Evolutionary conservation across 495 filamentous ascomycete species (phyloP), one percentile per base, ranked within the genome.

Genomic region (Aspergillus funiculosus): DNA sequence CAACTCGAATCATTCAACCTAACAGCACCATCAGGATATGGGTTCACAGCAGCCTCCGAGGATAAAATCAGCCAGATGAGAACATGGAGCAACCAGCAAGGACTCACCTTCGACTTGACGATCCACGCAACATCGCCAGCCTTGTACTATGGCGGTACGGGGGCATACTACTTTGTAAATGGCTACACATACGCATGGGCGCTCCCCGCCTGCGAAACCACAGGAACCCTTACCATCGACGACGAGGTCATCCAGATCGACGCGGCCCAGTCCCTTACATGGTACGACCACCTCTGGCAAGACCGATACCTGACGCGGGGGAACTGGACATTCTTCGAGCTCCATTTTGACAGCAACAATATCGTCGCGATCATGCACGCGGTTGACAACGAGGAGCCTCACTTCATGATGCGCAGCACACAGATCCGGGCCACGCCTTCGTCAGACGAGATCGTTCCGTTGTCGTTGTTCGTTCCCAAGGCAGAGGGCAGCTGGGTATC

Each of bases 281-380:
- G 40, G 40, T 43, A 43, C 18, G 40, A 43, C 26, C 40, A 18
- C 22, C 15, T 28, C 17, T 42, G 39, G 39, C 24, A 26, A 1
- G 4, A 1, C 13, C 24, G 22, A 10, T 6, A 15, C 11, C 40
- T 30, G 15, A 18, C 7, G 1, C 20, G 15, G 1, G 40, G 40
- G 11, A 34, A 43, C 28, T 43, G 26, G 27, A 43, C 40, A 0
- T 43, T 28, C 15, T 43, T 43, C 20, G 27, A 20, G 7, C 15
- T 43, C 2, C 10, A 43, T 15, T 32, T 32, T 24, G 14, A 43
- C 15, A n/a, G 8, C 27, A 43, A 10, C n/a, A 17, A 11, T 18
- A 20, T 30, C 14, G 20, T 31, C 2, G 26, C 28, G 3, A 21
- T 26, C 18, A 15, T 32, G 6, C 18, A 11, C 14, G 11, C 32